Base-by-base conservation (phyloP, 495 filamentous ascomycete species). In the Podospora tetraspora region DNA sequence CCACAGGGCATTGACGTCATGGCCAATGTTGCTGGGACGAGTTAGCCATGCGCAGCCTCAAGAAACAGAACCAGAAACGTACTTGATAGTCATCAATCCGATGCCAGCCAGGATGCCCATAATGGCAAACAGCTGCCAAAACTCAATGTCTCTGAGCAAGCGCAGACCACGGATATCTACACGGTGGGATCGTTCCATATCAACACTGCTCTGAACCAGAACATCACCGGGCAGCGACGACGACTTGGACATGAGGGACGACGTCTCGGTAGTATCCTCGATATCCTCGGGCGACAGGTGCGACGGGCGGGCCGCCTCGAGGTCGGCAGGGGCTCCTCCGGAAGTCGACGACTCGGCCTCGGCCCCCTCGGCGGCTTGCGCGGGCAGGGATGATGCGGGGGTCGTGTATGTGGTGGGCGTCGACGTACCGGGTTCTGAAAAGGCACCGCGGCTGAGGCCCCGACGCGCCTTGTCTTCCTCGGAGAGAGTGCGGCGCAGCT, bases 21-120 rank as follows among this genome's bases (percentile, higher is more conserved):
- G 96, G 60, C 95, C 96, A 77, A 99, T 98, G 74, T 99, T 99
- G 79, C 92, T 96, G 69, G 19, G 22, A 57, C 0, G 21, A 2
- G 77, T 88, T 75, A 87, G 86, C 69, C 61, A 65, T 29, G 34
- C 34, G 34, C 34, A 3, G 3, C 19, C 9, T 43, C 7, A 1
- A n/a, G 12, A 3, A 12, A 56, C 2, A 22, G 43, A 11, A 23
- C 21, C 3, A 34, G 23, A 64, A 63, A 85, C 92, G 79, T 81
- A 96, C 93, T 99, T 99, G 77, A 99, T 99, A 3, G 96, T 98
- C 95, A 99, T 99, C 74, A 98, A 79, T 12, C 95, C 95, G 74
- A 97, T 91, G 57, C 95, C 95, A 22, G 93, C 92, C 69, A 98
- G 81, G 19, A 97, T 84, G 34, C 90, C 94, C 85, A 98, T 90